phyloP scores from a whole-genome alignment of 345 rosid species.

The Lagerstroemia speciosa region DNA sequence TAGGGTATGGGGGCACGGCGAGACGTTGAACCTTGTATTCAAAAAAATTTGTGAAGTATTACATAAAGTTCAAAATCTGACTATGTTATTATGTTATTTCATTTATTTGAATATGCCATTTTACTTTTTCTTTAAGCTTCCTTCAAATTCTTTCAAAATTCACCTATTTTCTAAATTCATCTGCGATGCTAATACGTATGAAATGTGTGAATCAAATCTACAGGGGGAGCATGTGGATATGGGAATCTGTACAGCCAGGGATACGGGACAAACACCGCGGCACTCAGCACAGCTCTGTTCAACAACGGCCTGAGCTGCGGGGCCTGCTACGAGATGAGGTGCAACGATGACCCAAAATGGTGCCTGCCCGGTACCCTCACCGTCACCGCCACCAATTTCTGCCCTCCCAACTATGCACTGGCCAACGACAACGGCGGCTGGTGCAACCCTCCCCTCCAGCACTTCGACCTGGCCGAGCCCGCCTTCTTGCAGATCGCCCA shows the following conservation, averaged over 20 bases:
- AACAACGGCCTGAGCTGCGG: constrained; percentile 74
- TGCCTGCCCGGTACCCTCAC: constrained; percentile 51
- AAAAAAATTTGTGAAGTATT: too few species aligned
- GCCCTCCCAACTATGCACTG: constrained; percentile 72
- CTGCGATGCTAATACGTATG: too few species aligned
- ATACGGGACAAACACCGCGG: constrained; percentile 72
- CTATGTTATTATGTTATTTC: too few species aligned
- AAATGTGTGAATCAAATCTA: not conserved
- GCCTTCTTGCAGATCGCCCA: constrained; percentile 91
- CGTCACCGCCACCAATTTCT: constrained; percentile 77
- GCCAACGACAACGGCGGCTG: constrained; percentile 88
- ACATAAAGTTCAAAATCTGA: too few species aligned
- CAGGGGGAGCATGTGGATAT: constrained; percentile 81
- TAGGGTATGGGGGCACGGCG: too few species aligned
- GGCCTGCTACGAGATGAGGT: constrained; percentile 63
- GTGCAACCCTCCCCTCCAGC: constrained; percentile 98
- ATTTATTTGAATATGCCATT: too few species aligned
- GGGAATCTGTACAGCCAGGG: constrained; percentile 68
- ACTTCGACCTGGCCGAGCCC: constrained; percentile 95
- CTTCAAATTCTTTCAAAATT: too few species aligned
- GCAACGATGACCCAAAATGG: constrained; percentile 56
- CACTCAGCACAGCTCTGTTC: constrained; percentile 67
- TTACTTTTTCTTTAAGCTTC: too few species aligned
- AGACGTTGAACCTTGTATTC: too few species aligned
- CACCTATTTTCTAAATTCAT: too few species aligned